phyloP scores from a whole-genome alignment of 345 rosid species.

The Populus ilicifolia region DNA sequence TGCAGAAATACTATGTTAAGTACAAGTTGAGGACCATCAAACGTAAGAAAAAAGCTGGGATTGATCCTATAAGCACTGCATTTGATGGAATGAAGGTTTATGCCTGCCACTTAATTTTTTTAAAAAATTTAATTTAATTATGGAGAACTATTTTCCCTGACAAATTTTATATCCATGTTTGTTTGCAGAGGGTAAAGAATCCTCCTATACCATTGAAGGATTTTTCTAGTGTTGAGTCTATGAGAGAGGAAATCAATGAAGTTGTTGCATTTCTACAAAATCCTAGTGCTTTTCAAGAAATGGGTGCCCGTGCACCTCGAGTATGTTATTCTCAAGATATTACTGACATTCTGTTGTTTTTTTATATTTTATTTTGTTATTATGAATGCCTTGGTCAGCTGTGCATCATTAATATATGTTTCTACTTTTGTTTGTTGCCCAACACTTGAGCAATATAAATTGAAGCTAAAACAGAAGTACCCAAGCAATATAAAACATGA shows the following conservation, averaged over 20 bases:
- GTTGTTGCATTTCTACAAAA: slow-evolving; percentile 92
- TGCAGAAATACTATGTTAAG: slow-evolving; percentile 70
- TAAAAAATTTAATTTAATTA: neutral
- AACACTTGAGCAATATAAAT: too few relatives aligned
- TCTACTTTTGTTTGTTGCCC: neutral
- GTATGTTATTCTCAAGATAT: slow-evolving; percentile 42
- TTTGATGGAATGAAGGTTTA: slow-evolving; percentile 85
- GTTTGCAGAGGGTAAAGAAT: slow-evolving; percentile 80
- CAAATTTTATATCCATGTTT: slow-evolving; percentile 8
- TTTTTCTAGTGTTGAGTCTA: slow-evolving; percentile 91
- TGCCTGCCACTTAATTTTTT: slow-evolving; percentile 4
- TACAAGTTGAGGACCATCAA: slow-evolving; percentile 52
- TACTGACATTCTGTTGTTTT: neutral
- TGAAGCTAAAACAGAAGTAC: neutral
- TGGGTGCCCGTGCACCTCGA: slow-evolving; percentile 94
- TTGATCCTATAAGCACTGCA: slow-evolving; percentile 83
- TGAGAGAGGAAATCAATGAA: slow-evolving; percentile 96
- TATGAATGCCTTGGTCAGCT: neutral
- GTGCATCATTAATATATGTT: neutral
- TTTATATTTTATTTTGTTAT: too few relatives aligned
- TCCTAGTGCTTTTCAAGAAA: slow-evolving; percentile 87
- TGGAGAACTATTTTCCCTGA: neutral
- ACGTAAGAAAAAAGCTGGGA: slow-evolving; percentile 69
- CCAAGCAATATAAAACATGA: neutral
- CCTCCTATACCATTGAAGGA: slow-evolving; percentile 83